Evolutionary conservation across 345 rosid species (phyloP), one percentile per base, ranked within the genome.

Genomic region (Aquilaria yunnanensis): DNA sequence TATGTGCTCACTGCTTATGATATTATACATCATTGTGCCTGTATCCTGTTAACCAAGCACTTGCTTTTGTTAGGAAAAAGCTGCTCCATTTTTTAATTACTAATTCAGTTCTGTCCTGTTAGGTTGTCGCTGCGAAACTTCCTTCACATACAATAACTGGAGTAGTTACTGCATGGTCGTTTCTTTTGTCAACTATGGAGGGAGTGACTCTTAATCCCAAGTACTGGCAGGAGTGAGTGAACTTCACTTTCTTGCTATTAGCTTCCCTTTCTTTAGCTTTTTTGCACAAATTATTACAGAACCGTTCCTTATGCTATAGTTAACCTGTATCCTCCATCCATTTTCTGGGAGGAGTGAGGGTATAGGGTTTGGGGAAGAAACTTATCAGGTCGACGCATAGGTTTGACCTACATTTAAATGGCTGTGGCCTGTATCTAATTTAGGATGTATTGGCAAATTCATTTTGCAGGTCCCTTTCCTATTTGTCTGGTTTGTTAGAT

Each of bases 141-240:
- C 71, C 96, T 32, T 65, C 83, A 13, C 74, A 73, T 46, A 71
- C 83, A 30, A 74, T 81, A 75, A 56, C 88, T 52, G 74, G 93
- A 37, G 77, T 77, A 71, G 92, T 86, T 60, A 84, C 91, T 67
- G 79, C 93, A 60, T 91, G 96, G 97, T 75, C 96, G 59, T 88
- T 88, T 81, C 86, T 91, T 63, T 79, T 88, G 51, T 82, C 97
- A 57, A 76, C 87, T 47, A 58, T 83, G 71, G 75, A 78, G 14
- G 77, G 67, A 49, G 78, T 77, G 78, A 71, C 62, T 0, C 80
- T 83, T 47, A 75, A 80, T 68, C 76, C 90, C 57, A 94, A 89
- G 81, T 61, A 77, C 60, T 87, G 93, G 91, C 96, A 70, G 72
- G 89, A 87, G 99, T 94, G 65, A 81, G 92, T 66, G 16, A 45